Conservation (phyloP, 108 stramenopile species). For the Cylindrotheca fusiformis region DNA sequence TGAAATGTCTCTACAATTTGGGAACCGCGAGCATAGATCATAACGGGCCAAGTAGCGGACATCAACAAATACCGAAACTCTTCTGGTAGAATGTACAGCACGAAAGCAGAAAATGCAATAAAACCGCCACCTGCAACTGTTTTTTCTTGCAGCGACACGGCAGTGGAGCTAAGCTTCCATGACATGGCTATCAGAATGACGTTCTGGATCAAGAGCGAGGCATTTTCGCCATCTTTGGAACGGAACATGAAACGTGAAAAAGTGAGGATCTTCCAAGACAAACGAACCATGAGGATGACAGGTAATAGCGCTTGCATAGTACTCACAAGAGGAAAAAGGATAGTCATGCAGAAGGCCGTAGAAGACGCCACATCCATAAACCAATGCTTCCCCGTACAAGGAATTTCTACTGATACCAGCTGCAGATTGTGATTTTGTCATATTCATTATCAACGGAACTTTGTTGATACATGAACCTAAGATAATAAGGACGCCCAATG, state of each 20-base stretch:
- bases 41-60: constrained; percentile 58
- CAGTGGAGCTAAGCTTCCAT: constrained; percentile 41
- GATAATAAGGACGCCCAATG: constrained; percentile 74
- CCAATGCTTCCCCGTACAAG: constrained; percentile 60
- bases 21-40: constrained; percentile 55
- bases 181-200: constrained; percentile 43
- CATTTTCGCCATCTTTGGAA: constrained; percentile 58
- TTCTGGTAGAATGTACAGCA: constrained; percentile 45
- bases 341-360: constrained; percentile 63
- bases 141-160: constrained; percentile 26
- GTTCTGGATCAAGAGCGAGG: constrained; percentile 60
- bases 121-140: constrained; percentile 27
- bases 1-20: constrained; percentile 56
- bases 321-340: constrained; percentile 70
- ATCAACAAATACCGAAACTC: constrained; percentile 55
- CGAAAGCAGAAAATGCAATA: constrained; percentile 34
- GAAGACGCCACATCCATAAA: constrained; percentile 66
- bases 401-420: constrained; percentile 53
- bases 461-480: constrained; percentile 66
- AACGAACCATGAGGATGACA: too few relatives aligned
- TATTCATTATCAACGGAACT: constrained; percentile 68
- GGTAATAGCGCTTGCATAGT: too few relatives aligned
- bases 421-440: constrained; percentile 38
- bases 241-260: not conserved
- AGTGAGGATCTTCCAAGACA: not conserved